These are phyloP conservation scores for Fabrea salina DNA, from an alignment of 169 alveolate species.

Conservation along the genomic window DNA sequence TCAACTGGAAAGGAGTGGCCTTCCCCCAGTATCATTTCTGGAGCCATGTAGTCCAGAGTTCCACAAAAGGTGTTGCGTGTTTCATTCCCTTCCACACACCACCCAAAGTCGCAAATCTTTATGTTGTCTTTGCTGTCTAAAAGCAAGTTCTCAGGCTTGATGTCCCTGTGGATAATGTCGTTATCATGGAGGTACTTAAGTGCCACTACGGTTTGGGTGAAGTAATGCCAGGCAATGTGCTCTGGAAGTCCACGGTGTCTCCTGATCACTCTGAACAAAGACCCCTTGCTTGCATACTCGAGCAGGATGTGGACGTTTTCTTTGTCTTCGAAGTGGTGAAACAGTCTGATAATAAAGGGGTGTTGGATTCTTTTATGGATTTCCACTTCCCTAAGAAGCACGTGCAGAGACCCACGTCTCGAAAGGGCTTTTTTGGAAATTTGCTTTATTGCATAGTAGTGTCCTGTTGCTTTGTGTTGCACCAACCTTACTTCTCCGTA, in stretches of 20 bases:
- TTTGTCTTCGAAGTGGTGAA: slow-evolving; percentile 71
- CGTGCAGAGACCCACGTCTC: slow-evolving; percentile 57
- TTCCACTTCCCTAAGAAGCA: slow-evolving; percentile 77
- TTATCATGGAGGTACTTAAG: slow-evolving; percentile 76
- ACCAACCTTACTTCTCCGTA: slow-evolving; percentile 84
- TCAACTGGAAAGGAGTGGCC: slow-evolving; percentile 75
- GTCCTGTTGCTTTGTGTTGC: slow-evolving; percentile 54
- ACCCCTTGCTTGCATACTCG: slow-evolving; percentile 66
- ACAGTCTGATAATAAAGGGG: slow-evolving; percentile 60
- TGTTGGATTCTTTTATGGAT: slow-evolving; percentile 77
- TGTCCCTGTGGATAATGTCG: slow-evolving; percentile 60
- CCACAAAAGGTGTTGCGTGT: slow-evolving; percentile 83
- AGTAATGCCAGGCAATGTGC: slow-evolving; percentile 71
- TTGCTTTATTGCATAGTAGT: slow-evolving; percentile 78
- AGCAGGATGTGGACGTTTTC: slow-evolving; percentile 69
- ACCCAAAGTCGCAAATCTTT: slow-evolving; percentile 77
- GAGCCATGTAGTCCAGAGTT: slow-evolving; percentile 87
- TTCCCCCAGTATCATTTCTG: slow-evolving; percentile 77
- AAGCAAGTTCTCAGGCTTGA: slow-evolving; percentile 65
- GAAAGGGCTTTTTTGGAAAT: slow-evolving; percentile 58
- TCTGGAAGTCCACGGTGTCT: slow-evolving; percentile 63
- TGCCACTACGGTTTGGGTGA: slow-evolving; percentile 68
- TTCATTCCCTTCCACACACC: slow-evolving; percentile 63
- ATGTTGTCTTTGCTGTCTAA: slow-evolving; percentile 45
- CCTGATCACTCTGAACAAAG: slow-evolving; percentile 53